Evolutionary conservation across 2,329 filamentous ascomycete genomes (phyloP).

Genomic region (Neonectria faginata): DNA sequence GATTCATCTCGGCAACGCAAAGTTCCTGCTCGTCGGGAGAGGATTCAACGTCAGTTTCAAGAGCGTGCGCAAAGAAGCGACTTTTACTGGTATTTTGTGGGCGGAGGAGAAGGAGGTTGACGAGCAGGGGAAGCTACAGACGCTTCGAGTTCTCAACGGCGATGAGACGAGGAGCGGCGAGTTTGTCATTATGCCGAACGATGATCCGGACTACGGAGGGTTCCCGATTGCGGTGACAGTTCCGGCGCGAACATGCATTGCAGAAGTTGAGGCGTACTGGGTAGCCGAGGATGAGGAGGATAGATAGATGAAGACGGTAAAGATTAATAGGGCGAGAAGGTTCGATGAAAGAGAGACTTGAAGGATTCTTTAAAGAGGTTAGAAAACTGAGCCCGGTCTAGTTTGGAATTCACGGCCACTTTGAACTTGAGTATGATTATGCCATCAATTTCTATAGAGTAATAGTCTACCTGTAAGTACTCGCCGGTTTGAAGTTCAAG

Average conservation of each 20-base stretch:
- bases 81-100: constrained; percentile 54
- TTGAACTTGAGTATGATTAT: background rate
- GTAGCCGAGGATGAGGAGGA: constrained; percentile 46
- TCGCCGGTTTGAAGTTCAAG: background rate
- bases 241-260: constrained; percentile 62
- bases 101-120: constrained; percentile 53
- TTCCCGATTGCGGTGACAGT: constrained; percentile 68
- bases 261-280: constrained; percentile 55
- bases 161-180: constrained; percentile 58
- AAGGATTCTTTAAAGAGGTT: background rate
- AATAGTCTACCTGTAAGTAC: background rate
- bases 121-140: constrained; percentile 49
- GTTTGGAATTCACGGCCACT: background rate
- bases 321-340: no score
- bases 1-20: constrained; percentile 51
- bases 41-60: constrained; percentile 54
- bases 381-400: no score
- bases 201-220: constrained; percentile 66
- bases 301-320: constrained; percentile 18
- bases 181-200: constrained; percentile 66
- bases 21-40: constrained; percentile 52
- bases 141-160: constrained; percentile 52
- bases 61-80: constrained; percentile 47
- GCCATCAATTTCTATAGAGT: background rate
- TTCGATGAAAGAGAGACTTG: background rate